Conservation (phyloP, 208 protist genomes). For the Trypanosoma scelopori region DNA sequence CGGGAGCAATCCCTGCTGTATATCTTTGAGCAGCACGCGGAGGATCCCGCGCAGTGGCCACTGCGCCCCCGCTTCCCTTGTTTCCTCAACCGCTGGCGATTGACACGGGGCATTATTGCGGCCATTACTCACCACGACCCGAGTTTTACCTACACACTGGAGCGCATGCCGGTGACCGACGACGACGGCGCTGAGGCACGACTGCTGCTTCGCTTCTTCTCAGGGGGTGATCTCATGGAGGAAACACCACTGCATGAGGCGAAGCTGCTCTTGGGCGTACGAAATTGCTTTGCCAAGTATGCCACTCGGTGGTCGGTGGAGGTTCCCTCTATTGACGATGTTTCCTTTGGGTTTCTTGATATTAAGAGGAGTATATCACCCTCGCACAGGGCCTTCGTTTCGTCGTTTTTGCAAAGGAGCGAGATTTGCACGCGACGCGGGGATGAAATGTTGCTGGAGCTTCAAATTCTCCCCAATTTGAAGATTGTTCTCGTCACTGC, state of each 20-base stretch:
- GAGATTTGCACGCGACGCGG: slow-evolving; percentile 3
- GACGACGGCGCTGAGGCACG: not conserved
- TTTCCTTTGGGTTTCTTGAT: slow-evolving; percentile 2
- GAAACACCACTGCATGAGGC: slow-evolving; percentile 15
- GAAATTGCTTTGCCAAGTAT: slow-evolving; percentile 17
- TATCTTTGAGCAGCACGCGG: slow-evolving; percentile 11
- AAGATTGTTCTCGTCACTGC: slow-evolving; percentile 7
- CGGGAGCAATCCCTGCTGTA: slow-evolving; percentile 7
- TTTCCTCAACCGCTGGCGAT: slow-evolving; percentile 27
- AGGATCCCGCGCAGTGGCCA: slow-evolving; percentile 22
- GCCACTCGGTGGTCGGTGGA: slow-evolving; percentile 4
- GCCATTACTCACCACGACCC: slow-evolving; percentile 17
- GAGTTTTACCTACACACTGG: slow-evolving; percentile 25
- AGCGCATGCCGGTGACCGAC: not conserved
- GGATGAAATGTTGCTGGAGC: slow-evolving; percentile 1
- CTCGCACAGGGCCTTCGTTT: slow-evolving; percentile 10
- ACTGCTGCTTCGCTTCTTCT: slow-evolving; percentile 16
- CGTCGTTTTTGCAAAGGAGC: slow-evolving; percentile 22
- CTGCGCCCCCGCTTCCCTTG: slow-evolving; percentile 13
- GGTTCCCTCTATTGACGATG: slow-evolving; percentile 3
- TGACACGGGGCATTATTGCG: slow-evolving; percentile 20
- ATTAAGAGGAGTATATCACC: slow-evolving; percentile 10
- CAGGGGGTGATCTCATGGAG: slow-evolving; percentile 11
- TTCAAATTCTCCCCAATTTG: slow-evolving; percentile 19
- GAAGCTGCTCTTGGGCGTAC: slow-evolving; percentile 1